Conservation (phyloP, 148 eudicot species). For the Tetragonia tetragonoides region DNA sequence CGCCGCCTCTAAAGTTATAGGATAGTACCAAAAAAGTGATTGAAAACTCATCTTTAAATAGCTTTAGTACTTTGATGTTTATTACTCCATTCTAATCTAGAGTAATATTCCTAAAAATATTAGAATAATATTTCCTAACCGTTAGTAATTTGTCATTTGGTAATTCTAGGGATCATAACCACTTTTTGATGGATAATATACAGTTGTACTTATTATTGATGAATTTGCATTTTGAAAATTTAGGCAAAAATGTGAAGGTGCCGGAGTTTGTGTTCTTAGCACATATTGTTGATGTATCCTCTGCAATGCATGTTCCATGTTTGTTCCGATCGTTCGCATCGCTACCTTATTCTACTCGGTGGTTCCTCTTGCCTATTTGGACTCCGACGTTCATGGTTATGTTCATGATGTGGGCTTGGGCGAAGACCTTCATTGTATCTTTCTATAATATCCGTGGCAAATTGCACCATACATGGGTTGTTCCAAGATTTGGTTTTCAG, state of each 20-base stretch:
- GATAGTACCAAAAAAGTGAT: too few relatives aligned
- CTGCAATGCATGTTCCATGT: slow-evolving; percentile 57
- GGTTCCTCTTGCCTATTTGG: slow-evolving; percentile 44
- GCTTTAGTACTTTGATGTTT: too few relatives aligned
- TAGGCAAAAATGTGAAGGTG: slow-evolving; percentile 49
- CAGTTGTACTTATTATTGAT: too few relatives aligned
- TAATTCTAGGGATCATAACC: too few relatives aligned
- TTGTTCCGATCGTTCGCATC: slow-evolving; percentile 46
- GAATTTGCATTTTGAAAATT: background rate
- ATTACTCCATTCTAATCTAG: too few relatives aligned
- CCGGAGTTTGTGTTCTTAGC: slow-evolving; percentile 84
- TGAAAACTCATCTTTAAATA: too few relatives aligned
- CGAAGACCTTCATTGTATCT: slow-evolving; percentile 42
- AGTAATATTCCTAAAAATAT: too few relatives aligned
- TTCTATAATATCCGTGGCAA: slow-evolving; percentile 46
- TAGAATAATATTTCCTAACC: too few relatives aligned
- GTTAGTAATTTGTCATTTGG: too few relatives aligned
- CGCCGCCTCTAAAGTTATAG: too few relatives aligned
- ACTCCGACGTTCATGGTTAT: slow-evolving; percentile 29
- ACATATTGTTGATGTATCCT: slow-evolving; percentile 58
- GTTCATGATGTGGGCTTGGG: slow-evolving; percentile 63
- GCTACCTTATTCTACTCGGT: slow-evolving; percentile 35
- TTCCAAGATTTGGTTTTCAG: slow-evolving; percentile 73
- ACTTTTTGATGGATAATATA: too few relatives aligned
- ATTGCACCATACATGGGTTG: slow-evolving; percentile 66